These are phyloP conservation scores for Physaria fendleri DNA, from an alignment of 345 rosid species.

Conservation along the genomic window DNA sequence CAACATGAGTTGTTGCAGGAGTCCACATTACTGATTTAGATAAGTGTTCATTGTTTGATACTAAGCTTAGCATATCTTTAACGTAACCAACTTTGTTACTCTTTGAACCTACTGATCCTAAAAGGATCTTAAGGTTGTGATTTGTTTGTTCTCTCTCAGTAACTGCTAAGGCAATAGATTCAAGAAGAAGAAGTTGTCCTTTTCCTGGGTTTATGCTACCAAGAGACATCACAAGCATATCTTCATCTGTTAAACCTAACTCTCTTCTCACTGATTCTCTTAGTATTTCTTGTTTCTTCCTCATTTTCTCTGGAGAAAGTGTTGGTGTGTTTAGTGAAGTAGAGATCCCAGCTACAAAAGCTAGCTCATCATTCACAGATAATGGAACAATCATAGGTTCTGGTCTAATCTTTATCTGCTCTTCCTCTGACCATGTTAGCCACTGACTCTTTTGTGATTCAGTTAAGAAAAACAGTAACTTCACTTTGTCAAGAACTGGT, in stretches of 20 bases:
- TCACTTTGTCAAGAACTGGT: slow-evolving; percentile 66
- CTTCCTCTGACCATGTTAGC: slow-evolving; percentile 84
- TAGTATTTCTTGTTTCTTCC: slow-evolving; percentile 50
- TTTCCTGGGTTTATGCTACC: slow-evolving; percentile 89
- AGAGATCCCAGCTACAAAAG: slow-evolving; percentile 81
- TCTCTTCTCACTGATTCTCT: slow-evolving; percentile 62
- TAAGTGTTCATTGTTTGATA: slow-evolving; percentile 56
- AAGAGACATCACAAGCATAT: slow-evolving; percentile 83
- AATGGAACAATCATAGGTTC: slow-evolving; percentile 74
- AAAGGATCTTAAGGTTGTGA: slow-evolving; percentile 54
- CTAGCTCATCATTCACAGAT: slow-evolving; percentile 83
- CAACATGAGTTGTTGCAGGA: slow-evolving; percentile 83
- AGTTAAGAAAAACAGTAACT: slow-evolving; percentile 70
- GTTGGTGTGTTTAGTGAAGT: slow-evolving; percentile 79
- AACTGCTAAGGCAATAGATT: slow-evolving; percentile 46
- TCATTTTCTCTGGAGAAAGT: slow-evolving; percentile 57
- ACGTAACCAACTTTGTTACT: slow-evolving; percentile 83
- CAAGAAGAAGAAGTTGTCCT: slow-evolving; percentile 84
- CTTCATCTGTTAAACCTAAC: slow-evolving; percentile 66
- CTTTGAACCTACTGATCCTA: slow-evolving; percentile 97
- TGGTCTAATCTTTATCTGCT: slow-evolving; percentile 70
- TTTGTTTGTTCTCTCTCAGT: slow-evolving; percentile 24
- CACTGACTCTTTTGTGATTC: slow-evolving; percentile 78
- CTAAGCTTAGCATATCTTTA: slow-evolving; percentile 53
- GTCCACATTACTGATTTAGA: slow-evolving; percentile 73